These are phyloP conservation scores for Phytopythium helicoides DNA, from an alignment of 352 stramenopile genomes.

Conservation along the genomic window DNA sequence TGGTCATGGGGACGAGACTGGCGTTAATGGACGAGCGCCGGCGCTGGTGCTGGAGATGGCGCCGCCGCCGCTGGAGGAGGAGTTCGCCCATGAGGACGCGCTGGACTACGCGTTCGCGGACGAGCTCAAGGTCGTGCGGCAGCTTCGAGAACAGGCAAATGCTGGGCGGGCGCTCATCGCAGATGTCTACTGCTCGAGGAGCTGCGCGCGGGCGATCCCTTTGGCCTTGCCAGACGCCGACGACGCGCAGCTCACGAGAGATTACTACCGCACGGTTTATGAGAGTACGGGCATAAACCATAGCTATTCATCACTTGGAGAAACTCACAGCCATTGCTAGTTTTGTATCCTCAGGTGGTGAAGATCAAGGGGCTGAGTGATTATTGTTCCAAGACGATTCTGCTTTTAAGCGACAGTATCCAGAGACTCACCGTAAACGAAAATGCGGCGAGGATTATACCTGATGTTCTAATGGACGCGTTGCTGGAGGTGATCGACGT, in stretches of 20 bases:
- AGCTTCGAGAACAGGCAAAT: conserved; percentile 36
- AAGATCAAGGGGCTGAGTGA: conserved; percentile 55
- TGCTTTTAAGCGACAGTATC: conserved; percentile 69
- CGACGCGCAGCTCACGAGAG: conserved; percentile 17
- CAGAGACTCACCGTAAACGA: conserved; percentile 65
- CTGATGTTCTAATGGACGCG: conserved; percentile 53
- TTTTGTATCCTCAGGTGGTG: conserved; percentile 58
- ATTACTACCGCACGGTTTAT: conserved; percentile 52
- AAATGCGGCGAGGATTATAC: conserved; percentile 59
- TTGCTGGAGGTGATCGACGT: conserved; percentile 65
- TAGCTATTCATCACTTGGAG: background rate
- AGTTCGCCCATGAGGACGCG: conserved; percentile 52
- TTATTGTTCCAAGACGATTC: conserved; percentile 51
- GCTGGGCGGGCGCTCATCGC: conserved; percentile 36
- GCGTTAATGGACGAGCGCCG: conserved; percentile 6
- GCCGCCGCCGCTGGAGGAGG: conserved; percentile 20
- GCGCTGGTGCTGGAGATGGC: conserved; percentile 26
- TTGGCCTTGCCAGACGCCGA: conserved; percentile 17
- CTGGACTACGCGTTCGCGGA: conserved; percentile 49
- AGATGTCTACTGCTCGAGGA: conserved; percentile 56
- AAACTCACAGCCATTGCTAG: conserved; percentile 13
- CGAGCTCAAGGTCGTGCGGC: conserved; percentile 57
- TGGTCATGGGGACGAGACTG: background rate
- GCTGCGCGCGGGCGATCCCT: conserved; percentile 54
- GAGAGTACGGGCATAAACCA: background rate